Base-by-base conservation (phyloP, 2,329 filamentous ascomycete species). In the Monilinia fructicola region DNA sequence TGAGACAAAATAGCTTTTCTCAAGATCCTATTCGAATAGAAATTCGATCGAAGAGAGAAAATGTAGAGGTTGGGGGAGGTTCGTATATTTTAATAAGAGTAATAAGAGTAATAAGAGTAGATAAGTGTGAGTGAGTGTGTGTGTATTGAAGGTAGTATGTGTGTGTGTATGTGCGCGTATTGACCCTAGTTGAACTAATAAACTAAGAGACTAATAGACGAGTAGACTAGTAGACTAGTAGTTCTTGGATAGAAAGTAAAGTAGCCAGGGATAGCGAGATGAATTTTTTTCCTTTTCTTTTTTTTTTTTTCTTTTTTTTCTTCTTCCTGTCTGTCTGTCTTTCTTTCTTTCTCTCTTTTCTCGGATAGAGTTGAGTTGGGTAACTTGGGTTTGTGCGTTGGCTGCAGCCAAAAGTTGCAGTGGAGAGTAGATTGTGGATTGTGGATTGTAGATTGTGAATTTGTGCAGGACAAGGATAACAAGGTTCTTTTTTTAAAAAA, bases 51-150 rank as follows among this genome's bases (percentile, higher is more conserved):
- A 26, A 18, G 4, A 42, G 59, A 53, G 46, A 62, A 62, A 53
- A 21, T 26, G 35, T 40, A 53, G 59, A 62, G 59, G 59, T 62
- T 62, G 59, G 59, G 59, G 48, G 48, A 40, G 12, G 44, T 42
- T 52, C 5, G 46, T 50, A 46, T 62, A 53, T 62, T 53, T 52
- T 62, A 62, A 40, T 38, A 53, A 38, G 38, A 40, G 38, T 40
- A 14, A 40, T 4, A 6, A 35, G 31, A 35, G 31, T 35, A n/a
- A n/a, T 7, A 1, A 7, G 31, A 35, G 31, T 35, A 35, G 31
- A 48, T 14, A n/a, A 21, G 44, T 31, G 16, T 26, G 42, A 31
- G 21, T 61, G 44, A 52, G 58, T 35, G 58, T 31, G 59, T n/a
- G 35, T 62, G 35, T 48, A 52, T 21, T 23, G 21, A 18, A 14